These are phyloP conservation scores for Ascochyta fabae DNA, from an alignment of 2,329 filamentous ascomycete genomes.

Conservation along the genomic window DNA sequence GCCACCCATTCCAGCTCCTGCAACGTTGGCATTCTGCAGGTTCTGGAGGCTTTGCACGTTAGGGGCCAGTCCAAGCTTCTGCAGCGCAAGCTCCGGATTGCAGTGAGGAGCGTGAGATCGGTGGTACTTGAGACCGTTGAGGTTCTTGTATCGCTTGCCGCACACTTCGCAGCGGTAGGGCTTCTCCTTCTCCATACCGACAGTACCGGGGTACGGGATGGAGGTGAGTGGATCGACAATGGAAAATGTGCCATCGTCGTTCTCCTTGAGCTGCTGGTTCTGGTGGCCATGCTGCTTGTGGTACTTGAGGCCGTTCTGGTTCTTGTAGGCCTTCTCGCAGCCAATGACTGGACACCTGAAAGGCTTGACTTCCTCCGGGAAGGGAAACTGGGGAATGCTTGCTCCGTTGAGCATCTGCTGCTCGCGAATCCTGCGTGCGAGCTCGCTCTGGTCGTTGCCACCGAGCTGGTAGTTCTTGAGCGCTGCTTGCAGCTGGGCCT, in stretches of 20 bases:
- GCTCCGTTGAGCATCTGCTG: conserved; percentile 66
- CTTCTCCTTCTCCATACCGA: conserved; percentile 99
- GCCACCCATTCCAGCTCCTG: conserved; percentile 61
- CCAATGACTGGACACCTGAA: conserved; percentile 98
- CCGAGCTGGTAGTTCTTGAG: conserved; percentile 78
- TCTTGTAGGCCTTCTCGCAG: conserved; percentile 99
- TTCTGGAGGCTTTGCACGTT: conserved; percentile 52
- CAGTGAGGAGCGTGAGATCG: conserved; percentile 78
- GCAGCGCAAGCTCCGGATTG: conserved; percentile 78
- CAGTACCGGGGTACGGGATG: conserved; percentile 89
- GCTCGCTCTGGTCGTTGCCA: conserved; percentile 67
- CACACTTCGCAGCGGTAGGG: conserved; percentile 97
- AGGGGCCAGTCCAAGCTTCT: conserved; percentile 47
- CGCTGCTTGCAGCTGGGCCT: conserved; percentile 74
- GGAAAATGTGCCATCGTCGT: conserved; percentile 95
- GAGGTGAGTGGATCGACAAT: conserved; percentile 97
- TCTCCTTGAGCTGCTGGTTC: conserved; percentile 95
- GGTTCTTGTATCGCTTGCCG: conserved; percentile 98
- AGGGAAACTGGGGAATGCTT: conserved; percentile 48
- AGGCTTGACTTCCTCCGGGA: conserved; percentile 89
- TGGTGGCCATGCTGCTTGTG: conserved; percentile 89
- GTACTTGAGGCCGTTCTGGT: conserved; percentile 97
- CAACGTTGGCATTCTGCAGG: conserved; percentile 54
- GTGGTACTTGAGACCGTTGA: conserved; percentile 97
- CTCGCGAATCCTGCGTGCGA: conserved; percentile 69